These are phyloP conservation scores for Globisporangium lucens DNA, from an alignment of 352 stramenopile genomes.

Conservation along the genomic window DNA sequence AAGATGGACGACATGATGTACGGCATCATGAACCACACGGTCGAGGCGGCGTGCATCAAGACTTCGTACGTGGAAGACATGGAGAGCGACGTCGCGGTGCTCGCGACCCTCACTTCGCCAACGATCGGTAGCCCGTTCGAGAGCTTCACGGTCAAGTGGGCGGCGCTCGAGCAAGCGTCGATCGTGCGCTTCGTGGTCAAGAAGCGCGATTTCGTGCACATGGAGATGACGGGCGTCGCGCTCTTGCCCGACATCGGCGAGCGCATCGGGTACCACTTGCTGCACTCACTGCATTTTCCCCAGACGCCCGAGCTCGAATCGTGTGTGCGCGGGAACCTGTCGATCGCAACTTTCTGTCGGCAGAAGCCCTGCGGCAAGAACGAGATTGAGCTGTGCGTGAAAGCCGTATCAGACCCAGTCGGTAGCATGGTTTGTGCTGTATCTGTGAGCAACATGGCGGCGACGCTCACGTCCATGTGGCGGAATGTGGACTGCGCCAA, in stretches of 20 bases:
- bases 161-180: constrained; percentile 19
- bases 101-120: constrained; percentile 44
- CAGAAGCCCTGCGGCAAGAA: constrained; percentile 13
- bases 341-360: constrained; percentile 38
- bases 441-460: constrained; percentile 20
- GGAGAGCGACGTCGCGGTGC: constrained; percentile 37
- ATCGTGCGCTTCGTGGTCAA: constrained; percentile 35
- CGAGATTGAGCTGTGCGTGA: constrained; percentile 25
- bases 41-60: constrained; percentile 33
- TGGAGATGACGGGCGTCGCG: constrained; percentile 43
- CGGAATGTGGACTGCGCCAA: constrained; percentile 27
- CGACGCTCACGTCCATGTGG: constrained; percentile 28
- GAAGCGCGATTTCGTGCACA: constrained; percentile 53
- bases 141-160: constrained; percentile 31
- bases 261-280: constrained; percentile 49
- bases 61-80: constrained; percentile 44
- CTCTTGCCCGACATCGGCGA: constrained; percentile 32
- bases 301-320: constrained; percentile 29
- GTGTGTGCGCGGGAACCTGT: constrained; percentile 28
- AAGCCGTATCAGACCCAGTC: constrained; percentile 29
- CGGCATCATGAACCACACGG: constrained; percentile 28
- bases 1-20: constrained; percentile 45
- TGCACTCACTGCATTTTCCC: constrained; percentile 49
- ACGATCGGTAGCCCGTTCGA: constrained; percentile 42
- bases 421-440: constrained; percentile 30